These are phyloP conservation scores for Dactylella cylindrospora DNA, from an alignment of 2,329 filamentous ascomycete species.

Conservation along the genomic window DNA sequence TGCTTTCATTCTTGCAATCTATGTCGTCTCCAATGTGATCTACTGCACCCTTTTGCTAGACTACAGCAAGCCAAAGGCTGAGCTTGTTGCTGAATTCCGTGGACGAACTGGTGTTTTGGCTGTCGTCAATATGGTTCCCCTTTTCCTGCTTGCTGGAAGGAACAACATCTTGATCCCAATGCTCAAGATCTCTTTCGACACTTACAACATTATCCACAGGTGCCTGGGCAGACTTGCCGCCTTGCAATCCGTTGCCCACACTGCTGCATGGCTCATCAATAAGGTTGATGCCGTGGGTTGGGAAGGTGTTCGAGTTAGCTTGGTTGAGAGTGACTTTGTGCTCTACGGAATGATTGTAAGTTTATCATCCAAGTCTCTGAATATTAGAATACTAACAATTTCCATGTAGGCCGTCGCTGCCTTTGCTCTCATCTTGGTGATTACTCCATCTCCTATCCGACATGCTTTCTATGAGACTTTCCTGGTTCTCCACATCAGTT, in stretches of 20 bases:
- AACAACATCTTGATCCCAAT: conserved; percentile 88
- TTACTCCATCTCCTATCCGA: conserved; percentile 73
- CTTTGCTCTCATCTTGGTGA: conserved; percentile 63
- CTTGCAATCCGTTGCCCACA: conserved; percentile 69
- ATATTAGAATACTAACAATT: conserved; percentile 10
- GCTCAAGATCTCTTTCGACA: conserved; percentile 88
- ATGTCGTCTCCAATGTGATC: conserved; percentile 62
- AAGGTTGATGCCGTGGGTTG: conserved; percentile 67
- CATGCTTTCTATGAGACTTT: conserved; percentile 98
- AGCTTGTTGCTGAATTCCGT: conserved; percentile 76
- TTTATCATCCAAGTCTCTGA: conserved; percentile 11
- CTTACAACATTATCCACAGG: conserved; percentile 86
- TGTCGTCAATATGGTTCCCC: conserved; percentile 85
- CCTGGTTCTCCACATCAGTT: conserved; percentile 77
- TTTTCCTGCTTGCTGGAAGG: conserved; percentile 82
- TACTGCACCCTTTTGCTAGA: conserved; percentile 65
- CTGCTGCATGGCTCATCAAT: conserved; percentile 71
- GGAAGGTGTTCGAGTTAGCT: conserved; percentile 59
- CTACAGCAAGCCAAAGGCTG: conserved; percentile 62
- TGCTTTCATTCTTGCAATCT: conserved; percentile 60
- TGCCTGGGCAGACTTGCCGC: conserved; percentile 78
- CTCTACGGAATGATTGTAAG: conserved; percentile 56
- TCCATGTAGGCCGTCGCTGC: conserved; percentile 48
- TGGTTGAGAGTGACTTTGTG: conserved; percentile 66
- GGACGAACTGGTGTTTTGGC: conserved; percentile 82